Conservation (phyloP, 2,329 filamentous ascomycete genomes). For the Ceratocystiopsis brevicomis region DNA sequence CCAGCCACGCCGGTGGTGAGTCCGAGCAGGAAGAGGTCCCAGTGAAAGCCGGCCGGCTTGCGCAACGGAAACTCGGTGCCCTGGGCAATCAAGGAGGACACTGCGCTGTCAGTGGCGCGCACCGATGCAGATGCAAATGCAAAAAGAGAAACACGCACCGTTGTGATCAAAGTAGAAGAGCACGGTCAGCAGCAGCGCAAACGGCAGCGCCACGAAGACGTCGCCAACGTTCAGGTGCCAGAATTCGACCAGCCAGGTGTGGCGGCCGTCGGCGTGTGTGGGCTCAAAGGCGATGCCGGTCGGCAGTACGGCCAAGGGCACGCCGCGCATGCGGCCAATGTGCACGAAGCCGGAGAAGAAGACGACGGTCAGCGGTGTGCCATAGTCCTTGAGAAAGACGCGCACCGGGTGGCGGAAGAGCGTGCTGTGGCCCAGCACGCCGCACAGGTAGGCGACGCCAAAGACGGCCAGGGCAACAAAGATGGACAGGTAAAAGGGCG, state of each 20-base stretch:
- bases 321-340: constrained; percentile 59
- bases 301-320: constrained; percentile 52
- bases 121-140: background rate
- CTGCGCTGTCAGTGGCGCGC: constrained; percentile 20
- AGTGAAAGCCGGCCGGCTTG: constrained; percentile 71
- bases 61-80: constrained; percentile 65
- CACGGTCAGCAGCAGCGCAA: constrained; percentile 64
- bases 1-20: constrained; percentile 59
- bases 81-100: constrained; percentile 66
- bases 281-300: constrained; percentile 64
- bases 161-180: constrained; percentile 87
- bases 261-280: constrained; percentile 35
- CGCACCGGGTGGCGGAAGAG: constrained; percentile 59
- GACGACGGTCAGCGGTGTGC: constrained; percentile 61
- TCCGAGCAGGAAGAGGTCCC: constrained; percentile 67
- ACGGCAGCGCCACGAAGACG: constrained; percentile 71
- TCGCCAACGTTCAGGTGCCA: constrained; percentile 58
- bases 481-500: constrained; percentile 62
- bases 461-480: constrained; percentile 61
- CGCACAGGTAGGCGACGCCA: constrained; percentile 55
- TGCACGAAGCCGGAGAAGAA: constrained; percentile 87
- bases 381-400: constrained; percentile 78
- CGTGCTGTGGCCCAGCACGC: constrained; percentile 47
- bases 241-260: constrained; percentile 63
- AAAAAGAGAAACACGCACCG: constrained; percentile 26